phyloP scores from a whole-genome alignment of 2,329 filamentous ascomycete species.

The Botrytis aclada region DNA sequence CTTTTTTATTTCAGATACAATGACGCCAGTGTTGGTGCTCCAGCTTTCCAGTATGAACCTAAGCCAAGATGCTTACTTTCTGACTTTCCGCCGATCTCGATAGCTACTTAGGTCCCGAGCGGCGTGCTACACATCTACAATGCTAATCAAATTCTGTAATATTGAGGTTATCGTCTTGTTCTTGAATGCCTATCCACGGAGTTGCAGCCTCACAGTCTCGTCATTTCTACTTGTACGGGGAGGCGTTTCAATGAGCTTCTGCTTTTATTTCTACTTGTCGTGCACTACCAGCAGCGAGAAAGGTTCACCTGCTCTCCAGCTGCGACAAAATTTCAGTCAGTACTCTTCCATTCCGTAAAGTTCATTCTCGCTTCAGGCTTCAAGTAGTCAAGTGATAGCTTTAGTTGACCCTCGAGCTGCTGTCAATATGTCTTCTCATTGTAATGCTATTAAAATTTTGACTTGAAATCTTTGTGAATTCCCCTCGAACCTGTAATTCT shows the following conservation, averaged over 20 bases:
- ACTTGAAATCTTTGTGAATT: neutral
- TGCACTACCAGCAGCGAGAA: neutral
- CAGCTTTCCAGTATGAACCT: neutral
- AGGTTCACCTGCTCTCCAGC: too few relatives aligned
- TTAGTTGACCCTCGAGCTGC: neutral
- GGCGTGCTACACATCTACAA: neutral
- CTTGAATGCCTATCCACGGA: neutral
- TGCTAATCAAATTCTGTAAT: neutral
- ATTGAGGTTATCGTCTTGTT: neutral
- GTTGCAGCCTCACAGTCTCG: neutral
- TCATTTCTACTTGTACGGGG: too few relatives aligned
- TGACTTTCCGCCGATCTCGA: neutral
- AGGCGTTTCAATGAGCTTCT: neutral
- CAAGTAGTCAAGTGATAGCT: neutral
- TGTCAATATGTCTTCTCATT: neutral
- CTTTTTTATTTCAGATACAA: neutral
- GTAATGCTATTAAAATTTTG: neutral
- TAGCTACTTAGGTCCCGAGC: neutral
- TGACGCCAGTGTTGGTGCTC: neutral
- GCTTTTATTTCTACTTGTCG: neutral
- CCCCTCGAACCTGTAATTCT: too few relatives aligned
- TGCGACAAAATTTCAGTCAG: neutral
- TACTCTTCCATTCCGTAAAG: neutral
- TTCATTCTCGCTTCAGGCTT: neutral
- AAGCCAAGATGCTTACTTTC: neutral